These are phyloP conservation scores for Rhizoctonia solani DNA, from an alignment of 1,284 basidiomycete genomes.

Conservation along the genomic window DNA sequence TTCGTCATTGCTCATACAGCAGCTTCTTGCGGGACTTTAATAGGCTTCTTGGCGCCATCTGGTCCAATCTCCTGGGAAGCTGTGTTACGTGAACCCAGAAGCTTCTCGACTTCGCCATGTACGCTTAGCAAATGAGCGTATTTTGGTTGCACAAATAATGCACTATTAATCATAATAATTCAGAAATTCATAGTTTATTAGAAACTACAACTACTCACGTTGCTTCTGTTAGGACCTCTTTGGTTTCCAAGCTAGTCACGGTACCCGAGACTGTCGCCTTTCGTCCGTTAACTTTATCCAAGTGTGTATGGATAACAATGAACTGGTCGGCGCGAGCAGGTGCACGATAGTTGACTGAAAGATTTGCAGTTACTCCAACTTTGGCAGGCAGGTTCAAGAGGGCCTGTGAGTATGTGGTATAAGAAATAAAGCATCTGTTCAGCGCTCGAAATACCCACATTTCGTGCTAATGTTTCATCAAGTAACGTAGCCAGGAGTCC, in stretches of 20 bases:
- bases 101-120: slow-evolving; percentile 38
- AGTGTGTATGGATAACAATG: slow-evolving; percentile 68
- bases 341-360: slow-evolving; percentile 75
- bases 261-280: slow-evolving; percentile 73
- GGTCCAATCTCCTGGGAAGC: neutral
- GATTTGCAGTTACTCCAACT: slow-evolving; percentile 89
- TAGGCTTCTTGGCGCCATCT: slow-evolving; percentile 3
- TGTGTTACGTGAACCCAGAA: slow-evolving; percentile 13
- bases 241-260: slow-evolving; percentile 79
- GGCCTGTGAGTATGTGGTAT: slow-evolving; percentile 56
- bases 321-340: slow-evolving; percentile 87
- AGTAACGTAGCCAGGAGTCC: slow-evolving; percentile 88
- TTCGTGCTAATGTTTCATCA: slow-evolving; percentile 84
- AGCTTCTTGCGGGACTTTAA: slow-evolving; percentile 33
- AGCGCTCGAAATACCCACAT: slow-evolving; percentile 55
- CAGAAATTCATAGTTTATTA: neutral
- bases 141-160: slow-evolving; percentile 80
- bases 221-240: slow-evolving; percentile 73
- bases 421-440: neutral
- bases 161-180: slow-evolving; percentile 49
- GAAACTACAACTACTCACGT: slow-evolving; percentile 53
- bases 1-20: neutral
- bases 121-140: slow-evolving; percentile 75
- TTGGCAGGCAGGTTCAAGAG: slow-evolving; percentile 82
- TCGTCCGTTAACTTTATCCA: slow-evolving; percentile 71